Evolutionary conservation across 352 stramenopile genomes (phyloP).

Genomic region (Phytophthora cryptogea): DNA sequence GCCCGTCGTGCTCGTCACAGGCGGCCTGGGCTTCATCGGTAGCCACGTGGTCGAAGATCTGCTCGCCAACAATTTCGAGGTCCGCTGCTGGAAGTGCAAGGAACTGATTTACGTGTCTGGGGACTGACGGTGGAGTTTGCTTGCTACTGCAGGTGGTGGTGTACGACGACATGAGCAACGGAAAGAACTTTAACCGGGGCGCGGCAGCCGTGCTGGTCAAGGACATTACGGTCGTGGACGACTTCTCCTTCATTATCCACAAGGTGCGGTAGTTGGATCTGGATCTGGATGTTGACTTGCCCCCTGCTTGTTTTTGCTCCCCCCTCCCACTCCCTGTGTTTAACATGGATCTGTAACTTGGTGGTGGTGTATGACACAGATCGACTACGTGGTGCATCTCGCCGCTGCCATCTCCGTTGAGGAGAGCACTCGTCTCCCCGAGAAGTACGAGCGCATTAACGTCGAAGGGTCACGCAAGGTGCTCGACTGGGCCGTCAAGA

Average conservation of each 20-base stretch:
- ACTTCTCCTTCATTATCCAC: conserved; percentile 82
- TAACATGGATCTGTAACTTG: conserved; percentile 9
- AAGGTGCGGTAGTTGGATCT: conserved; percentile 42
- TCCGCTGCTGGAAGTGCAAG: conserved; percentile 19
- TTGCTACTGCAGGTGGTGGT: conserved; percentile 64
- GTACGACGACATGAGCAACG: conserved; percentile 90
- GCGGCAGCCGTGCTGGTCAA: conserved; percentile 79
- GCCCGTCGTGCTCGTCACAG: conserved; percentile 77
- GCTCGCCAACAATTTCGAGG: conserved; percentile 74
- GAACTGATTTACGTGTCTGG: background rate
- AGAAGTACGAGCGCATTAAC: conserved; percentile 89
- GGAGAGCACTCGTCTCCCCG: conserved; percentile 81
- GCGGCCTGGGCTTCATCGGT: conserved; percentile 83
- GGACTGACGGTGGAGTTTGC: conserved; percentile 2
- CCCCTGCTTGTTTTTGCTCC: background rate
- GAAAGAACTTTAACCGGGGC: conserved; percentile 83
- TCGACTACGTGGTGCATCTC: conserved; percentile 86
- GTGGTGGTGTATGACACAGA: conserved; percentile 28
- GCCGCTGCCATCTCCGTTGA: conserved; percentile 85
- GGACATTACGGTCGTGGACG: conserved; percentile 80
- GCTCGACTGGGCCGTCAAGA: conserved; percentile 75
- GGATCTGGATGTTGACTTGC: no score
- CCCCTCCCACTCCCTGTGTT: background rate
- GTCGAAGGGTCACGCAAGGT: conserved; percentile 83
- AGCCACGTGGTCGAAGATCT: conserved; percentile 87